Evolutionary conservation across 305 asterid species (phyloP), one percentile per base, ranked within the genome.

Genomic region (Salvia sclarea): DNA sequence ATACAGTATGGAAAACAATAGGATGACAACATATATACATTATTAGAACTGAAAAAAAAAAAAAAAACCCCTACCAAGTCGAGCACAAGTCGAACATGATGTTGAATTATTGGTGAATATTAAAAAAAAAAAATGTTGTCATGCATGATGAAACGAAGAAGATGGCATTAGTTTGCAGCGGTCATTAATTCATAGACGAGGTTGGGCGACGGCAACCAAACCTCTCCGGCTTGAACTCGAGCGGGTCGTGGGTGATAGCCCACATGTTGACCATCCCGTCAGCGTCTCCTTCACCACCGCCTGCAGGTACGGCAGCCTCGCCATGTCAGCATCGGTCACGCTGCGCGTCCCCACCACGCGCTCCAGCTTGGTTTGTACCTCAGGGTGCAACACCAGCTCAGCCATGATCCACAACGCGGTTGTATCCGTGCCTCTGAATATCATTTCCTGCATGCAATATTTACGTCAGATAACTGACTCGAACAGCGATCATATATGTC

Each of bases 231-330:
- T 25, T 24, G 53, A 82, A 89, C 6, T 50, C 55, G 3, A 68
- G 78, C 0, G 52, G 79, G 3, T 87, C 83, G 33, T 87, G 96
- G 0, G 95, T 81, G 44, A 89, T 89, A 16, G 90, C 90, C 90
- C 89, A 89, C 96, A 89, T 89, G 85, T 89, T 89, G 21, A 89
- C 96, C 92, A 89, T 89, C 75, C 96, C n/a, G n/a, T 66, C 0
- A 89, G 38, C 0, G 86, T 72, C 61, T 88, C 95, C 13, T 88
- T 88, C 64, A 88, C 83, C 57, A 85, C 87, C 8, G 88, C 90
- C 59, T 84, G 90, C 0, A 86, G 77, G 38, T 84, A 88, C 0
- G 83, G 82, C 40, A 88, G 83, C 41, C 12, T 58, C 5, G 82
- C 78, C 62, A 78, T 47, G 38, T 83, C 89, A 3, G 77, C 79